A percentile compares a stretch with the other conserved stretches of the same genome.
Evolutionary conservation across 2,329 filamentous ascomycete genomes (phyloP).

Genomic region (Aspergillus phoenicis): DNA sequence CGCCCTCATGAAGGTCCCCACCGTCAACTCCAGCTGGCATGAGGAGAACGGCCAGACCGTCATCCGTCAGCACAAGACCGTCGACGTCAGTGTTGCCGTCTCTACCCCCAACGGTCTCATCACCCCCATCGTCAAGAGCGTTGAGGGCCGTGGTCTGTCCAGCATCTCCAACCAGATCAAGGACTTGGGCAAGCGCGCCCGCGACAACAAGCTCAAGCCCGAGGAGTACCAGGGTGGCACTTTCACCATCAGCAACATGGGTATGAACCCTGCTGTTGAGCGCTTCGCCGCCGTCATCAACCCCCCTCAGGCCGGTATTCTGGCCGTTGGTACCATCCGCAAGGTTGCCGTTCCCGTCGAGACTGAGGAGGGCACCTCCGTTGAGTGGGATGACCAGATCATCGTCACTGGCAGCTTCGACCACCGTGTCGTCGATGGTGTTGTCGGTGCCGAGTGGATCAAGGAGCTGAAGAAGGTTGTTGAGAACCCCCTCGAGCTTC

Average conservation of each 20-base stretch:
- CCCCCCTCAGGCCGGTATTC: slow-evolving; percentile 92
- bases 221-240: slow-evolving; percentile 99
- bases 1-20: slow-evolving; percentile 89
- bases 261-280: slow-evolving; percentile 96
- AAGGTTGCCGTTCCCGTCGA: slow-evolving; percentile 91
- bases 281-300: slow-evolving; percentile 99
- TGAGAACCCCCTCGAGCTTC: slow-evolving; percentile 93
- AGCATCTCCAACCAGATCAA: slow-evolving; percentile 88
- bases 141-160: slow-evolving; percentile 82
- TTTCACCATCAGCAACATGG: slow-evolving; percentile 99
- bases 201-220: slow-evolving; percentile 97
- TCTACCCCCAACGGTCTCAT: slow-evolving; percentile 92
- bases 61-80: slow-evolving; percentile 90
- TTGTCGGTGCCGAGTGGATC: slow-evolving; percentile 95
- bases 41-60: slow-evolving; percentile 72
- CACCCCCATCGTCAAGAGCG: slow-evolving; percentile 93
- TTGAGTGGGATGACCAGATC: slow-evolving; percentile 98
- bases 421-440: slow-evolving; percentile 97
- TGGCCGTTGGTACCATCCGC: slow-evolving; percentile 90
- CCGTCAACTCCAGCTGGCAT: slow-evolving; percentile 92
- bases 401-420: slow-evolving; percentile 94
- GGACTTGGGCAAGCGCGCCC: slow-evolving; percentile 93
- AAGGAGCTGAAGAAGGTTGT: slow-evolving; percentile 95
- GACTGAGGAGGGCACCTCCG: slow-evolving; percentile 75
- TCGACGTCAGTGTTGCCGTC: slow-evolving; percentile 94